These are phyloP conservation scores for Hanseniaspora valbyensis DNA, from an alignment of 805 yeast genomes.

Conservation along the genomic window DNA sequence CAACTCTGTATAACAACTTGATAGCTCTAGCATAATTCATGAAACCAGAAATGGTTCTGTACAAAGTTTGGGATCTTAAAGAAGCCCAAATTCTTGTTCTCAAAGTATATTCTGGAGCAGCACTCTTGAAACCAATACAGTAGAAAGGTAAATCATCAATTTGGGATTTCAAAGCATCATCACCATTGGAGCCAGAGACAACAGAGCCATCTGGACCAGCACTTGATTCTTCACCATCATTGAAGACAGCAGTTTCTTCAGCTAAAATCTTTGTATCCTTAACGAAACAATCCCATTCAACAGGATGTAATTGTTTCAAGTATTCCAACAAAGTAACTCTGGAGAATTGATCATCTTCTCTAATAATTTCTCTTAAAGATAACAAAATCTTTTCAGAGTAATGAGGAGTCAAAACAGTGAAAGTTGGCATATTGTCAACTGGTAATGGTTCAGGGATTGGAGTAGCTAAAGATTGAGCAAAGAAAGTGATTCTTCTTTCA, in stretches of 20 bases:
- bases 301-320: conserved; percentile 87
- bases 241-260: conserved; percentile 77
- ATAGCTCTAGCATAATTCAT: conserved; percentile 97
- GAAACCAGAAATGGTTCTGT: conserved; percentile 95
- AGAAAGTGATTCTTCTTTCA: conserved; percentile 98
- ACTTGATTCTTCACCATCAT: conserved; percentile 19
- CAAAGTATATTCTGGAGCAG: conserved; percentile 91
- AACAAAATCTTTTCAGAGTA: conserved; percentile 87
- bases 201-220: conserved; percentile 14
- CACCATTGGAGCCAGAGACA: conserved; percentile 40
- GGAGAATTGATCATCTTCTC: conserved; percentile 94
- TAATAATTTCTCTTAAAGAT: conserved; percentile 88
- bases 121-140: conserved; percentile 94
- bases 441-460: conserved; percentile 99
- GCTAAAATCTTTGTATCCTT: conserved; percentile 92
- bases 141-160: conserved; percentile 88
- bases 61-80: conserved; percentile 87
- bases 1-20: conserved; percentile 84
- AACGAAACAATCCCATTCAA: conserved; percentile 96
- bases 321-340: conserved; percentile 90
- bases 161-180: conserved; percentile 65
- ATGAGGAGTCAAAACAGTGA: conserved; percentile 93
- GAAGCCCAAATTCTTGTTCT: conserved; percentile 99
- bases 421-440: conserved; percentile 98
- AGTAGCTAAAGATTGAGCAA: conserved; percentile 96